A percentile compares a stretch with the other conserved stretches of the same genome.
Evolutionary conservation across 495 filamentous ascomycete genomes (phyloP).

Genomic region (Chaetomium tenue): DNA sequence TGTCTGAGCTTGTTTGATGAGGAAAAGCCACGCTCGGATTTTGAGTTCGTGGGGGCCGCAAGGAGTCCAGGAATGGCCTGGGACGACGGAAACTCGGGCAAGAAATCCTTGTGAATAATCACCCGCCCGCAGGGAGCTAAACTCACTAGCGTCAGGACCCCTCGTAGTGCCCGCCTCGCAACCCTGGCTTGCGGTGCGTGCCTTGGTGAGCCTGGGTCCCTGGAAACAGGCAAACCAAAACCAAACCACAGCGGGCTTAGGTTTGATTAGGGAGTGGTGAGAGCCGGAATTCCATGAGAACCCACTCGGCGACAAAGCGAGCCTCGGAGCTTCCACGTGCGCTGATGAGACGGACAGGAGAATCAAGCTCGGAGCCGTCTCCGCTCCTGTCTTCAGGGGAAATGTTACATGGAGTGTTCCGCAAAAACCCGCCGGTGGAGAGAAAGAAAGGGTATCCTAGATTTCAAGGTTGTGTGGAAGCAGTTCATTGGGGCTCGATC

Average conservation of each 20-base stretch:
- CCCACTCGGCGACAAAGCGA: neutral
- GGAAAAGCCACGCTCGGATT: neutral
- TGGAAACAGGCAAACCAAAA: too few relatives aligned
- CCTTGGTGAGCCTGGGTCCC: too few relatives aligned
- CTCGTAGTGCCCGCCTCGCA: too few relatives aligned
- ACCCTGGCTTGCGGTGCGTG: too few relatives aligned
- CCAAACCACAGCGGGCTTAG: too few relatives aligned
- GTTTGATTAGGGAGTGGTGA: too few relatives aligned
- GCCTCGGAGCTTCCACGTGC: neutral
- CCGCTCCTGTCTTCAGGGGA: neutral
- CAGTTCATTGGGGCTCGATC: too few relatives aligned
- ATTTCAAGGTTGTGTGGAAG: too few relatives aligned
- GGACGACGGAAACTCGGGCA: neutral
- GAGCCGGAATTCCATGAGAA: too few relatives aligned
- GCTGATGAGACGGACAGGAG: neutral
- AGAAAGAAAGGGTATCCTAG: too few relatives aligned
- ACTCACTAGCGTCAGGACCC: neutral
- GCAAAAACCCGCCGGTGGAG: neutral
- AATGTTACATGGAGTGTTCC: too few relatives aligned
- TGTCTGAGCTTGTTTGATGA: neutral
- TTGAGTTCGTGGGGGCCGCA: neutral
- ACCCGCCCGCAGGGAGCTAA: constrained; percentile 15
- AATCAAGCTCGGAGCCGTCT: neutral
- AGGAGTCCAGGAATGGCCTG: too few relatives aligned
- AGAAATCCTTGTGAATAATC: neutral